These are phyloP conservation scores for Neurospora discreta DNA, from an alignment of 495 filamentous ascomycete genomes.

Conservation along the genomic window DNA sequence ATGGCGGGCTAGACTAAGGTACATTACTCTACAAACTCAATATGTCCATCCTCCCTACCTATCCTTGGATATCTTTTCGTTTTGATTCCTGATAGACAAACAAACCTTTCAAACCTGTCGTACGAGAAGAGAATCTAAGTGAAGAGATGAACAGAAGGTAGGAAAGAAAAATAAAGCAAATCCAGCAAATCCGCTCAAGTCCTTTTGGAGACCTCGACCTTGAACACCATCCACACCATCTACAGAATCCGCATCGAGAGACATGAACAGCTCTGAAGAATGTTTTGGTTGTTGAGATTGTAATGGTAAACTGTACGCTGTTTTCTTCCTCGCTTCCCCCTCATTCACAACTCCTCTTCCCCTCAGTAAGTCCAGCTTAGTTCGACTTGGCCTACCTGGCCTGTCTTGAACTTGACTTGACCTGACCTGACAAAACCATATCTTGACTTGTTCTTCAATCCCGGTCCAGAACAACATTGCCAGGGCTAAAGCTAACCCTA, in stretches of 20 bases:
- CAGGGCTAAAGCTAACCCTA: not conserved
- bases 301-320: not conserved
- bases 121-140: not conserved
- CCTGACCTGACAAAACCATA: not conserved
- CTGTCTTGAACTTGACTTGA: not conserved
- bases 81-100: not conserved
- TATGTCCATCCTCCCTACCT: not conserved
- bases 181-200: not conserved
- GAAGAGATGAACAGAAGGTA: not conserved
- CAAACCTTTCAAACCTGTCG: not conserved
- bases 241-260: too few species aligned
- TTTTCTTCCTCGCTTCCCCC: not conserved
- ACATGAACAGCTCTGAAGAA: not conserved
- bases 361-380: not conserved
- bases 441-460: not conserved
- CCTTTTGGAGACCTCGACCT: not conserved
- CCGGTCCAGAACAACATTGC: not conserved
- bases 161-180: not conserved
- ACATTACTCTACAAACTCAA: not conserved
- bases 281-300: not conserved
- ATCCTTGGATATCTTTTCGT: not conserved
- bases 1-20: not conserved
- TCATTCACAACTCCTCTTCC: not conserved
- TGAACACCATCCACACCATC: not conserved
- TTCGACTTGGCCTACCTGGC: not conserved